These are phyloP conservation scores for Castanopsis chinensis DNA, from an alignment of 306 rosid genomes.

Conservation along the genomic window DNA sequence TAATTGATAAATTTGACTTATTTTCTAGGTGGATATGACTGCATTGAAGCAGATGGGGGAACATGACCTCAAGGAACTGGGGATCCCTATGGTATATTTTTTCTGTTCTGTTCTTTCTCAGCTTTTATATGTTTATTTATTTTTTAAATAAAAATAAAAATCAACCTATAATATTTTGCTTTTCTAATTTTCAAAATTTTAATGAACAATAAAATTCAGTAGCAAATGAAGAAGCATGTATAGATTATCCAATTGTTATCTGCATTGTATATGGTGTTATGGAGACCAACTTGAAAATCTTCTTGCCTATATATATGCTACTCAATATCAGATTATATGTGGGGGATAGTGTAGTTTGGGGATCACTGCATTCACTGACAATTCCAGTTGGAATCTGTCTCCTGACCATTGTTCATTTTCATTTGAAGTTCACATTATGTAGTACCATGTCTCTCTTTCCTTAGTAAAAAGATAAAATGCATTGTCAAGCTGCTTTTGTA, in stretches of 20 bases:
- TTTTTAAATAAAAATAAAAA: too few species aligned
- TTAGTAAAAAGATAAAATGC: not conserved
- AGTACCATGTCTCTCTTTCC: not conserved
- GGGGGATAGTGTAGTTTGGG: not conserved
- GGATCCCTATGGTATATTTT: conserved; percentile 80
- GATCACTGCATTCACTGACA: not conserved
- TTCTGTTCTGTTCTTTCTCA: too few species aligned
- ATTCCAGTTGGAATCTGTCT: not conserved
- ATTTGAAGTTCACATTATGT: not conserved
- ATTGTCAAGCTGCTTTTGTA: not conserved
- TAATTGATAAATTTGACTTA: not conserved
- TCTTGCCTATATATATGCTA: too few species aligned
- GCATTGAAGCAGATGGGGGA: conserved; percentile 97
- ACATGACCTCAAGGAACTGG: conserved; percentile 91
- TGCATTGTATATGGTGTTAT: too few species aligned
- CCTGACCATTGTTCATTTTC: not conserved
- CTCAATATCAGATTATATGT: not conserved
- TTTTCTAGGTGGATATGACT: conserved; percentile 82
- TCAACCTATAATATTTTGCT: too few species aligned
- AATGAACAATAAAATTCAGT: too few species aligned
- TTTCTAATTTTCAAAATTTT: too few species aligned
- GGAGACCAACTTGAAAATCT: too few species aligned
- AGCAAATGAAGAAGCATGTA: too few species aligned
- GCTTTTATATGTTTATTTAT: too few species aligned
- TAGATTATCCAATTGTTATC: too few species aligned